phyloP scores from a whole-genome alignment of 805 yeast genomes.

The Candida loeiensis region DNA sequence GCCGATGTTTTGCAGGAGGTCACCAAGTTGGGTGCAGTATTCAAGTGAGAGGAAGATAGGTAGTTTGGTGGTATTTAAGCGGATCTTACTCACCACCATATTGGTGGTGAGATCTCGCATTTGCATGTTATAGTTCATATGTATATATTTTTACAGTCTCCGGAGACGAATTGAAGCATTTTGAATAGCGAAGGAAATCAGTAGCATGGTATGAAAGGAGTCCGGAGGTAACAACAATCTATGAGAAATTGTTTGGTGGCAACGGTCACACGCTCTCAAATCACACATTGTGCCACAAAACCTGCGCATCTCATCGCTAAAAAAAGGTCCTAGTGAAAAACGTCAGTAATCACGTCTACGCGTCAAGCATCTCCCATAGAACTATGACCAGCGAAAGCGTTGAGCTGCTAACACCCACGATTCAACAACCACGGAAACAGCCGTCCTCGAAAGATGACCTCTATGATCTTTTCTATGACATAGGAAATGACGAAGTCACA shows the following conservation, averaged over 20 bases:
- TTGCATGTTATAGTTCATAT: not conserved
- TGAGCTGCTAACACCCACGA: not conserved
- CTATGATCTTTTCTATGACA: conserved; percentile 9
- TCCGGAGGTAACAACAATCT: too few species aligned
- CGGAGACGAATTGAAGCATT: too few species aligned
- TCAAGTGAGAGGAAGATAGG: conserved; percentile 5
- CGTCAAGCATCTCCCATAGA: not conserved
- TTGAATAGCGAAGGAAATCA: too few species aligned
- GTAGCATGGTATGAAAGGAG: too few species aligned
- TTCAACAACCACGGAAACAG: not conserved
- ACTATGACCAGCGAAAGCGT: not conserved
- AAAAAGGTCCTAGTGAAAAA: not conserved
- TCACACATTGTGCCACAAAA: not conserved
- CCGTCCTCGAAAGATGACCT: conserved; percentile 2
- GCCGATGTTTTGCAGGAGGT: conserved; percentile 16
- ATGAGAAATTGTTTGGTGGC: too few species aligned
- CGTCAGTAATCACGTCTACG: not conserved
- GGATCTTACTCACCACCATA: too few species aligned
- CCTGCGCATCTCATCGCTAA: conserved; percentile 3
- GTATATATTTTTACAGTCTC: not conserved
- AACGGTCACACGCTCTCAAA: not conserved
- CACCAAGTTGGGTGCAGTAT: conserved; percentile 15
- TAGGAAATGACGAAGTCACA: conserved; percentile 3
- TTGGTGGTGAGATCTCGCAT: not conserved
- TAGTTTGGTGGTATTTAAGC: too few species aligned